phyloP scores from a whole-genome alignment of 2,329 filamentous ascomycete genomes.

The Tolypocladium ovalisporum region DNA sequence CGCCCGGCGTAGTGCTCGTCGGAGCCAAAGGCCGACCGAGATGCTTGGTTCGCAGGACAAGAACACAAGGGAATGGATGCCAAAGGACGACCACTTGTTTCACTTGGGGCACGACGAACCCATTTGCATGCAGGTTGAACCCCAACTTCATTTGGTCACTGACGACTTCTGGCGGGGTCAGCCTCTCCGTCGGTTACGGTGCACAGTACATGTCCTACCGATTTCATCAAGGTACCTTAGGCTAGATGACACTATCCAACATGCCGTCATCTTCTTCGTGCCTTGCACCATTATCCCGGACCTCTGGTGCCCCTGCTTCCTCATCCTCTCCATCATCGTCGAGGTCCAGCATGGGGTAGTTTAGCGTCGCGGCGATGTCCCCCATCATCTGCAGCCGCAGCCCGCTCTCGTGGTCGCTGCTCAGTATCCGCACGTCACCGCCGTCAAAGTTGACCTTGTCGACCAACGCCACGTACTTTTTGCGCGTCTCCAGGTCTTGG shows the following conservation, averaged over 20 bases:
- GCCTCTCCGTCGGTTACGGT: no score
- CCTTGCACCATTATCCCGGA: slow-evolving; percentile 4
- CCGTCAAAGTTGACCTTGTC: slow-evolving; percentile 81
- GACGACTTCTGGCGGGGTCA: neutral
- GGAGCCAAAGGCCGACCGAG: neutral
- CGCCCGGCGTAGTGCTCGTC: neutral
- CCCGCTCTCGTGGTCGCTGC: slow-evolving; percentile 89
- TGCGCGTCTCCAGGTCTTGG: slow-evolving; percentile 64
- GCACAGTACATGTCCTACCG: no score
- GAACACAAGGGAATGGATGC: neutral
- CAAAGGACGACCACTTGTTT: neutral
- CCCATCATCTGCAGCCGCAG: slow-evolving; percentile 73
- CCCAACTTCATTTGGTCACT: neutral
- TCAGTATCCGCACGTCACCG: slow-evolving; percentile 80
- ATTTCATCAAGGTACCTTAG: neutral
- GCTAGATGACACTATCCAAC: slow-evolving; percentile 22
- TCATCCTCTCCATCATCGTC: slow-evolving; percentile 55
- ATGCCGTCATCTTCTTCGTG: slow-evolving; percentile 18
- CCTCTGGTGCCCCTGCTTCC: slow-evolving; percentile 5
- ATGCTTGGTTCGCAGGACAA: neutral
- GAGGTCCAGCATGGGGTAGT: slow-evolving; percentile 74
- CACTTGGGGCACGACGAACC: neutral
- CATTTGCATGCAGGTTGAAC: neutral
- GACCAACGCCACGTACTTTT: slow-evolving; percentile 73
- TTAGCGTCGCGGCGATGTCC: slow-evolving; percentile 80